Evolutionary conservation across 805 yeast genomes (phyloP).

Genomic region (Candida boleticola): DNA sequence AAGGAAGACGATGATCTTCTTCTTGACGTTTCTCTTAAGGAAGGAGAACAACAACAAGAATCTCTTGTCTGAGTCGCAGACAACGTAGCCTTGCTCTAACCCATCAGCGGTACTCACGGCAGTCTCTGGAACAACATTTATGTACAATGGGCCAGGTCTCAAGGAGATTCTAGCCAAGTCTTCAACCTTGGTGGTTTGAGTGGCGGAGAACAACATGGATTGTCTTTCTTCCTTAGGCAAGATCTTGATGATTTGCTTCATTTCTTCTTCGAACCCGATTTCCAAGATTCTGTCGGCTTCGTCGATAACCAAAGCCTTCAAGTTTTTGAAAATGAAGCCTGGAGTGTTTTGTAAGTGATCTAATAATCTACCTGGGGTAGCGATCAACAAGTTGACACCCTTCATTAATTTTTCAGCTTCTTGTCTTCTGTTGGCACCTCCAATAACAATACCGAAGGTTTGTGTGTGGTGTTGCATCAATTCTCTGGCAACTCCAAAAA

Average conservation of each 20-base stretch:
- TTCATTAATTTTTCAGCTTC: conserved; percentile 92
- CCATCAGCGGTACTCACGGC: conserved; percentile 94
- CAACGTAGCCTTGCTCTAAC: conserved; percentile 97
- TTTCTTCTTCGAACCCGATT: conserved; percentile 98
- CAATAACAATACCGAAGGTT: conserved; percentile 94
- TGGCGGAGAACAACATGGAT: conserved; percentile 97
- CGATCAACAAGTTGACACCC: conserved; percentile 92
- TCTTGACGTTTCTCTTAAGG: conserved; percentile 87
- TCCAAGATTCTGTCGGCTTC: conserved; percentile 98
- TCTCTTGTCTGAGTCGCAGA: conserved; percentile 93
- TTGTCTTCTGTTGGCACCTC: conserved; percentile 96
- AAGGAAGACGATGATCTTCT: conserved; percentile 89
- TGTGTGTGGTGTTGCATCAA: conserved; percentile 87
- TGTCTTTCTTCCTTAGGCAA: conserved; percentile 92
- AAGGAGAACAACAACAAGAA: conserved; percentile 88
- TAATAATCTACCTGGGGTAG: conserved; percentile 95
- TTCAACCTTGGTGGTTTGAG: conserved; percentile 98
- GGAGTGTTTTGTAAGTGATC: conserved; percentile 96
- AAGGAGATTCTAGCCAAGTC: conserved; percentile 96
- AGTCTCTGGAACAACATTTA: conserved; percentile 84
- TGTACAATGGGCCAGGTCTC: conserved; percentile 89
- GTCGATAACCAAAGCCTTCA: conserved; percentile 91
- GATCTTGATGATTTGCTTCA: conserved; percentile 93
- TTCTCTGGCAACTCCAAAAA: conserved; percentile 96
- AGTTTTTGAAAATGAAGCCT: conserved; percentile 91